A percentile compares a stretch with the other conserved stretches of the same genome.
Evolutionary conservation across 1,139 yeast genomes (phyloP).

Genomic region (Taphrina wiesneri): DNA sequence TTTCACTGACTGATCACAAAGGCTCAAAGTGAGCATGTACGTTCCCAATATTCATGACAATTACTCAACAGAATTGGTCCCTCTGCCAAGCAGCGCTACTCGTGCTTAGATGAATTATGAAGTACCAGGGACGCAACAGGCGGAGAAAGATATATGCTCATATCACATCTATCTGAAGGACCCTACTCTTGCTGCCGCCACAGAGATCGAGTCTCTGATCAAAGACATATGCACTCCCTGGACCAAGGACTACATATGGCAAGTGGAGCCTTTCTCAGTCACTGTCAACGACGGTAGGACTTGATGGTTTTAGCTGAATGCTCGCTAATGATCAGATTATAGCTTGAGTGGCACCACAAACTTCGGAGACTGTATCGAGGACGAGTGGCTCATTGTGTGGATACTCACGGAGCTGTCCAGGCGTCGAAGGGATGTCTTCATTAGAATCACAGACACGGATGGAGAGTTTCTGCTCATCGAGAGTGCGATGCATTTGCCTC

Average conservation of each 20-base stretch:
- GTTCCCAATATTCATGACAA: no score
- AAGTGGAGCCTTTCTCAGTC: slow-evolving; percentile 41
- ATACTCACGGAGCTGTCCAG: slow-evolving; percentile 49
- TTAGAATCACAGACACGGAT: slow-evolving; percentile 56
- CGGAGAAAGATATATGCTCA: slow-evolving; percentile 19
- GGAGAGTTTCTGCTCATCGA: slow-evolving; percentile 60
- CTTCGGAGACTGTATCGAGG: slow-evolving; percentile 52
- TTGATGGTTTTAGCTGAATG: not conserved
- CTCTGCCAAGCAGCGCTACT: no score
- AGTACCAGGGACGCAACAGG: not conserved
- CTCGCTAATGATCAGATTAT: slow-evolving; percentile 45
- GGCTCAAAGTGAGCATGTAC: no score
- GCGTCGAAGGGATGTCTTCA: slow-evolving; percentile 48
- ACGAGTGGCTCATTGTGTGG: slow-evolving; percentile 53
- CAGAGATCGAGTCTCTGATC: slow-evolving; percentile 27
- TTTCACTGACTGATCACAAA: no score
- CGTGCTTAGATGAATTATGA: not conserved
- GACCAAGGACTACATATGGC: slow-evolving; percentile 42
- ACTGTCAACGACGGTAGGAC: not conserved
- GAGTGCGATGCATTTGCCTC: slow-evolving; percentile 51
- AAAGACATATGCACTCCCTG: slow-evolving; percentile 27
- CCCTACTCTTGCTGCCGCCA: not conserved
- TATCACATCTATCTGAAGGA: not conserved
- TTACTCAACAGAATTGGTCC: not conserved
- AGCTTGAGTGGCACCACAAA: slow-evolving; percentile 12